Evolutionary conservation across 179 eudicot genomes (phyloP).

Genomic region (Silene vulgaris): DNA sequence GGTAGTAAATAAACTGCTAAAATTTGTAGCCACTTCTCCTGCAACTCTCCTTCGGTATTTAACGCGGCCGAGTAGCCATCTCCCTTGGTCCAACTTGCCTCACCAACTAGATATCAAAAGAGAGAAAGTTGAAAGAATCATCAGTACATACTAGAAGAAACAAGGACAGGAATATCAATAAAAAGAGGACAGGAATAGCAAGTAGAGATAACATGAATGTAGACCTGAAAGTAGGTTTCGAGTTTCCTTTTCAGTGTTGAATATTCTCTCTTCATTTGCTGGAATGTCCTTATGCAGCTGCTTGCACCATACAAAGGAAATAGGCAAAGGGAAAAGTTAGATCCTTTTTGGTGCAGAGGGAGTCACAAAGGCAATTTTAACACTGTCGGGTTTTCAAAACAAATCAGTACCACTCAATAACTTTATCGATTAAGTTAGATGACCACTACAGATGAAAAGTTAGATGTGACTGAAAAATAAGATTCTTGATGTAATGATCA

Average conservation of each 20-base stretch:
- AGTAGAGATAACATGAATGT: conserved; percentile 7
- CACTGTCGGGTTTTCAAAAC: background rate
- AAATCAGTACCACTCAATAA: background rate
- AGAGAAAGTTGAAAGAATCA: background rate
- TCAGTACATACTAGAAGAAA: conserved; percentile 17
- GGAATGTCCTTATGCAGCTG: conserved; percentile 86
- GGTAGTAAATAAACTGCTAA: conserved; percentile 9
- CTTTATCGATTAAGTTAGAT: background rate
- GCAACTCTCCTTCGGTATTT: conserved; percentile 4
- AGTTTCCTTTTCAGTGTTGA: conserved; percentile 70
- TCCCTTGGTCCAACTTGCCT: conserved; percentile 81
- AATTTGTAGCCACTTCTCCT: conserved; percentile 8
- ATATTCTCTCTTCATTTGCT: conserved; percentile 80
- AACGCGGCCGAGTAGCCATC: conserved; percentile 52
- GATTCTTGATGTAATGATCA: conserved; percentile 14
- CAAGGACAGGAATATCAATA: conserved; percentile 12
- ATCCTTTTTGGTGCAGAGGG: background rate
- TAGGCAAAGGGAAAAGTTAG: background rate
- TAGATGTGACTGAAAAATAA: conserved; percentile 9
- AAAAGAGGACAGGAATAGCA: conserved; percentile 15
- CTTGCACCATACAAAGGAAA: conserved; percentile 20
- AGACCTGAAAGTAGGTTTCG: conserved; percentile 86
- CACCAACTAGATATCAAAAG: conserved; percentile 32
- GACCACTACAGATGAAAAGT: conserved; percentile 3
- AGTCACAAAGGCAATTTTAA: background rate